A percentile compares a stretch with the other conserved stretches of the same genome.
These are phyloP conservation scores for Anaeromyces robustus DNA, from an alignment of 192 early-diverging fungal genomes.

Conservation along the genomic window DNA sequence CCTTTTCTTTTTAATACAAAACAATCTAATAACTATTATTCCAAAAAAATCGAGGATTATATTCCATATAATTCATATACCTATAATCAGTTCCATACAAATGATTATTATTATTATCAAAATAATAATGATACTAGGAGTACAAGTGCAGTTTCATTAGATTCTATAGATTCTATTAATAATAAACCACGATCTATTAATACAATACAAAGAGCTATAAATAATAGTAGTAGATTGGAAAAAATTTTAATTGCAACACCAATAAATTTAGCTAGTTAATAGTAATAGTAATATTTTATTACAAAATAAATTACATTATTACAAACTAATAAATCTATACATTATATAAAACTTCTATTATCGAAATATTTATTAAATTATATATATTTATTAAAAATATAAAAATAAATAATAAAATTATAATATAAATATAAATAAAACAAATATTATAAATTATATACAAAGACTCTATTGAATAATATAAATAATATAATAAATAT, in stretches of 20 bases:
- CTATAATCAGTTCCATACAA: not conserved
- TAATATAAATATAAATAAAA: no score
- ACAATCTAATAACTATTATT: not conserved
- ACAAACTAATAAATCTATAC: no score
- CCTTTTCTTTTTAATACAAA: not conserved
- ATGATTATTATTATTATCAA: not conserved
- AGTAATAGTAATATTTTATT: no score
- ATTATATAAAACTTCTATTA: no score
- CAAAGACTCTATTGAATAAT: no score
- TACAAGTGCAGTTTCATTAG: not conserved
- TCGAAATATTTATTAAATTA: no score
- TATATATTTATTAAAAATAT: no score
- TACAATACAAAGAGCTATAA: not conserved
- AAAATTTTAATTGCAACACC: not conserved
- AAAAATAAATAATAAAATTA: no score
- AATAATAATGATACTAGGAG: not conserved
- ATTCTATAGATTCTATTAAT: not conserved
- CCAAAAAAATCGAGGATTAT: not conserved
- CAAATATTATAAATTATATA: no score
- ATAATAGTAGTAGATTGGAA: not conserved
- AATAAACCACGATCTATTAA: not conserved
- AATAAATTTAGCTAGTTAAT: not conserved
- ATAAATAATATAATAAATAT: no score
- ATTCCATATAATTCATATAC: not conserved
- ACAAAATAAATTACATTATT: no score